Evolutionary conservation across 257 asterid species (phyloP).

Genomic region (Solanum piurae): DNA sequence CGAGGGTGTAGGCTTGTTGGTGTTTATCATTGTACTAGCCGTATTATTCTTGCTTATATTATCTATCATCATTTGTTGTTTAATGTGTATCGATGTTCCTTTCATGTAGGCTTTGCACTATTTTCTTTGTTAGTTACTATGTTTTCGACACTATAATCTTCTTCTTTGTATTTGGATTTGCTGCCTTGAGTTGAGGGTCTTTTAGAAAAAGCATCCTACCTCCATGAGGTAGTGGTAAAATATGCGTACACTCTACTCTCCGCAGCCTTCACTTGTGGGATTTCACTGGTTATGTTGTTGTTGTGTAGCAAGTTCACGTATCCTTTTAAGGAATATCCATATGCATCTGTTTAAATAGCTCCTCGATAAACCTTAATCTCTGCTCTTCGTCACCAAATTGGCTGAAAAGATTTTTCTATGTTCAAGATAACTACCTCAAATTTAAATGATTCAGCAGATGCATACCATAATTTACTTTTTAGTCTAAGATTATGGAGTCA

Average conservation of each 20-base stretch:
- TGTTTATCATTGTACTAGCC: background rate
- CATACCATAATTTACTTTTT: too few species aligned
- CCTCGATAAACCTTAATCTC: background rate
- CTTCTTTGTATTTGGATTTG: background rate
- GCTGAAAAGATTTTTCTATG: background rate
- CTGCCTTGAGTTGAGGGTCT: background rate
- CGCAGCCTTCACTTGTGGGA: background rate
- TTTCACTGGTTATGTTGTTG: background rate
- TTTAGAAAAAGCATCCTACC: background rate
- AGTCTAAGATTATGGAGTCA: background rate
- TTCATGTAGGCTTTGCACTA: background rate
- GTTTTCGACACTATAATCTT: background rate
- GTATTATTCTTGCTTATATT: background rate
- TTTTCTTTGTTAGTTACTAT: background rate
- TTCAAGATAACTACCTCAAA: background rate
- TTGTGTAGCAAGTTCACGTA: background rate
- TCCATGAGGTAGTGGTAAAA: background rate
- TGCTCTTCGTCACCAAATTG: background rate
- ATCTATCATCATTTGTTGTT: background rate
- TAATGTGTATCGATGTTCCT: background rate
- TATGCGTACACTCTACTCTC: background rate
- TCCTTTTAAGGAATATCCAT: background rate
- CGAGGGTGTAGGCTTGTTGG: background rate
- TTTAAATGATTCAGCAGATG: background rate
- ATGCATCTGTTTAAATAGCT: background rate